Conservation (phyloP, 2,329 filamentous ascomycete genomes). For the Stromatinia cepivora region DNA sequence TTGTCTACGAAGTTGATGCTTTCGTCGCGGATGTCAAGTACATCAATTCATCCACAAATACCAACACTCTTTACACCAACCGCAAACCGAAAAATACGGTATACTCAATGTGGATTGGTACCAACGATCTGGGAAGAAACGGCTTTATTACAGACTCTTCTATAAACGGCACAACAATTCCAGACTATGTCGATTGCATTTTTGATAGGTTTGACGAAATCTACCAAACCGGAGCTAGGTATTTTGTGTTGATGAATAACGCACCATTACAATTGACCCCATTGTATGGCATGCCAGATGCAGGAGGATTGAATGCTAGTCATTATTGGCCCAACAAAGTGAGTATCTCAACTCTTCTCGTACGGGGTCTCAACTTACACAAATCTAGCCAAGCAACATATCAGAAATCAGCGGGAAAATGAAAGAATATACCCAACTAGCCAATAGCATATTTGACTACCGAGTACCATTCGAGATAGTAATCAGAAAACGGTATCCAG, state of each 20-base stretch:
- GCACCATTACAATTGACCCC: slow-evolving; percentile 68
- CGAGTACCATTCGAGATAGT: slow-evolving; percentile 50
- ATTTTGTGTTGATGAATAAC: slow-evolving; percentile 71
- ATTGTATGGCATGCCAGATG: slow-evolving; percentile 56
- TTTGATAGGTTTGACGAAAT: slow-evolving; percentile 62
- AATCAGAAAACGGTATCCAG: slow-evolving; percentile 52
- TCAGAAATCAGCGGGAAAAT: slow-evolving; percentile 51
- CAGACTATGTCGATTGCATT: slow-evolving; percentile 67
- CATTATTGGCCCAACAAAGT: slow-evolving; percentile 48
- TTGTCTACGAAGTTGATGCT: slow-evolving; percentile 60
- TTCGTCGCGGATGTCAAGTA: slow-evolving; percentile 52
- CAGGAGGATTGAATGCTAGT: slow-evolving; percentile 46
- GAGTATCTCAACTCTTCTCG: neutral
- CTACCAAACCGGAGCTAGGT: slow-evolving; percentile 65
- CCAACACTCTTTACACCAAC: slow-evolving; percentile 47
- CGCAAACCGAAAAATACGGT: slow-evolving; percentile 60
- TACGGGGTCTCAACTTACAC: slow-evolving; percentile 40
- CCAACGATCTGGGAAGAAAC: slow-evolving; percentile 70
- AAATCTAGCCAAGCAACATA: slow-evolving; percentile 48
- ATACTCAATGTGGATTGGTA: slow-evolving; percentile 78
- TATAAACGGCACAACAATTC: slow-evolving; percentile 55
- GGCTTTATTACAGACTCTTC: slow-evolving; percentile 68
- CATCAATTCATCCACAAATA: slow-evolving; percentile 36
- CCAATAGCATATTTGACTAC: slow-evolving; percentile 53
- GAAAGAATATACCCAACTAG: slow-evolving; percentile 50